Conservation (phyloP, 345 rosid genomes). For the Dipteronia dyeriana region DNA sequence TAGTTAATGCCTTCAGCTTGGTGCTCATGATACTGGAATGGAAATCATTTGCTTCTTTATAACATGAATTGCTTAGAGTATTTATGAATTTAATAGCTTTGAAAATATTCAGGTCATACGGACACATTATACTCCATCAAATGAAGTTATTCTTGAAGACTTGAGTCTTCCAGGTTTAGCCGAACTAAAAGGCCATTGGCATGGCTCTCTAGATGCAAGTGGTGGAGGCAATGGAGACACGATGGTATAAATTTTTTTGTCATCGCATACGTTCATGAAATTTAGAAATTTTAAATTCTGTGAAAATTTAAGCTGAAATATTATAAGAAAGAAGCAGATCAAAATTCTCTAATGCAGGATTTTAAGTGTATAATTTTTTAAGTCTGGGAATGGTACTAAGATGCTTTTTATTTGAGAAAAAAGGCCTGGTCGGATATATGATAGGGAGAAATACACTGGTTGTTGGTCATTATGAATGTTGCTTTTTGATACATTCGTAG, state of each 20-base stretch:
- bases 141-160: slow-evolving; percentile 79
- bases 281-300: slow-evolving; percentile 4
- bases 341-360: slow-evolving; percentile 2
- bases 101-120: slow-evolving; percentile 58
- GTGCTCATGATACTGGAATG: neutral
- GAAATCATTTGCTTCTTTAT: neutral
- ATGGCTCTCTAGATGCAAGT: slow-evolving; percentile 93
- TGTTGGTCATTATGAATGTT: neutral
- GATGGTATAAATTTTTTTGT: slow-evolving; percentile 49
- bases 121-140: slow-evolving; percentile 58
- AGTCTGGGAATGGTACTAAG: neutral
- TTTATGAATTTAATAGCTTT: slow-evolving; percentile 23
- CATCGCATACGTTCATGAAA: slow-evolving; percentile 6
- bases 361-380: neutral
- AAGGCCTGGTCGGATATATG: neutral
- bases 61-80: neutral
- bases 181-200: slow-evolving; percentile 93
- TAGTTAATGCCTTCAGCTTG: neutral
- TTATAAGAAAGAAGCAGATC: neutral
- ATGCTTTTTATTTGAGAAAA: too few species aligned
- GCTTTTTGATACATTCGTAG: neutral
- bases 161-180: slow-evolving; percentile 87
- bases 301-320: slow-evolving; percentile 4
- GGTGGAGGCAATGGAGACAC: slow-evolving; percentile 99
- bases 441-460: neutral